A percentile compares a stretch with the other conserved stretches of the same genome.
phyloP scores from a whole-genome alignment of 106 monocot species.

The Vanilla planifolia region DNA sequence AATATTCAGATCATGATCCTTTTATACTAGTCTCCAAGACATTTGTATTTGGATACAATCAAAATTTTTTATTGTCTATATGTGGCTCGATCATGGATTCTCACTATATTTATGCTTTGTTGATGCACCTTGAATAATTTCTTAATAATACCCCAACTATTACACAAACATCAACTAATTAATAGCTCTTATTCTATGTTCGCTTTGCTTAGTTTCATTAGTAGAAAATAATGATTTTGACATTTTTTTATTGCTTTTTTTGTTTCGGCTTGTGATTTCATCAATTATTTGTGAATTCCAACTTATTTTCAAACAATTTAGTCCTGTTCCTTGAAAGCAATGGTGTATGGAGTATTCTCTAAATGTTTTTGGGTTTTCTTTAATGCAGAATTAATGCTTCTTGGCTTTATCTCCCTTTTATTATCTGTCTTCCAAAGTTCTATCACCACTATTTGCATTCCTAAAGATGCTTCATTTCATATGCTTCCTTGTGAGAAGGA shows the following conservation, averaged over 20 bases:
- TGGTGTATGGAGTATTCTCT: not conserved
- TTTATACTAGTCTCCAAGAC: too few species aligned
- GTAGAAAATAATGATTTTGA: not conserved
- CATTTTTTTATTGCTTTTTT: not conserved
- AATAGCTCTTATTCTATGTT: too few species aligned
- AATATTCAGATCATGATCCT: too few species aligned
- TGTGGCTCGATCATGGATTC: too few species aligned
- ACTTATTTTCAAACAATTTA: too few species aligned
- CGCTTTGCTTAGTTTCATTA: not conserved
- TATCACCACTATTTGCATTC: slow-evolving; percentile 9
- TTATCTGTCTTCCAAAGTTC: slow-evolving; percentile 9
- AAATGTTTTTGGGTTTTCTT: not conserved
- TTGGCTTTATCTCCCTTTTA: slow-evolving; percentile 10
- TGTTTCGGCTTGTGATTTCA: not conserved
- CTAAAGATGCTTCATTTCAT: slow-evolving; percentile 6
- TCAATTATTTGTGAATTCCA: not conserved
- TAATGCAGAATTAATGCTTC: slow-evolving; percentile 9
- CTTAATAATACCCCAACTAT: too few species aligned
- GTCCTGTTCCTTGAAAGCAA: too few species aligned
- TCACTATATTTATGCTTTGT: too few species aligned
- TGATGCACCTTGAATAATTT: too few species aligned
- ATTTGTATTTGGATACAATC: too few species aligned
- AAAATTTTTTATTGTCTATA: too few species aligned
- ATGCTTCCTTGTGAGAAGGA: slow-evolving; percentile 10
- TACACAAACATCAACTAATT: too few species aligned